Evolutionary conservation across 306 rosid species (phyloP).

Genomic region (Quercus dentata): DNA sequence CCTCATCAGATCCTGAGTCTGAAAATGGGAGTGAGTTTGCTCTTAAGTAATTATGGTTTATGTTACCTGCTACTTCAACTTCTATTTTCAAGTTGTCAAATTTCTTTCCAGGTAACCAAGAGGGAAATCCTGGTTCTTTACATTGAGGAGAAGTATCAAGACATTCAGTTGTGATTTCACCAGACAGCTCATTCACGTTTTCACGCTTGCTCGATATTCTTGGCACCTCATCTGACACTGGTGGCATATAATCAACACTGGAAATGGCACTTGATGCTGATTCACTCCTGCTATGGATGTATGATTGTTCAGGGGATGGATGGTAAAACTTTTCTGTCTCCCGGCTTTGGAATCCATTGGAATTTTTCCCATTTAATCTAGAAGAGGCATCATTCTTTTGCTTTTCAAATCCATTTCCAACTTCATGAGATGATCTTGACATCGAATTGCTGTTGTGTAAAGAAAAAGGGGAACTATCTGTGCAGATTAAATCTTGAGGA

Average conservation of each 20-base stretch:
- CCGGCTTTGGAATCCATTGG: constrained; percentile 35
- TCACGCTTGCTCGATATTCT: constrained; percentile 39
- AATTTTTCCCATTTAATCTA: constrained; percentile 37
- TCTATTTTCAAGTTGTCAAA: constrained; percentile 33
- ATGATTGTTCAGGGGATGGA: constrained; percentile 58
- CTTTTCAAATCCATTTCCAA: constrained; percentile 51
- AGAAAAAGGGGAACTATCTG: constrained; percentile 40
- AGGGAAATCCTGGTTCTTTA: constrained; percentile 35
- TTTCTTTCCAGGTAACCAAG: constrained; percentile 40
- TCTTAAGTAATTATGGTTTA: constrained; percentile 30
- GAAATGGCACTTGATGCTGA: constrained; percentile 76
- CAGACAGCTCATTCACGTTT: constrained; percentile 35
- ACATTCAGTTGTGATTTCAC: constrained; percentile 52
- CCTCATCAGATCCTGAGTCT: constrained; percentile 38
- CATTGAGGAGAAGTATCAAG: constrained; percentile 32
- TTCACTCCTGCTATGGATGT: constrained; percentile 66
- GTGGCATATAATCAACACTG: constrained; percentile 55
- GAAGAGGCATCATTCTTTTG: constrained; percentile 38
- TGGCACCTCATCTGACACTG: constrained; percentile 45
- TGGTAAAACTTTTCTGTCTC: constrained; percentile 46
- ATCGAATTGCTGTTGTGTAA: constrained; percentile 44
- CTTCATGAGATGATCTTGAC: constrained; percentile 54
- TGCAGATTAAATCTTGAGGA: constrained; percentile 32
- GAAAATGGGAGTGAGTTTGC: constrained; percentile 35
- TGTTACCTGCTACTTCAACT: constrained; percentile 35